phyloP scores from a whole-genome alignment of 805 yeast species.

The Torulaspora microellipsoides region DNA sequence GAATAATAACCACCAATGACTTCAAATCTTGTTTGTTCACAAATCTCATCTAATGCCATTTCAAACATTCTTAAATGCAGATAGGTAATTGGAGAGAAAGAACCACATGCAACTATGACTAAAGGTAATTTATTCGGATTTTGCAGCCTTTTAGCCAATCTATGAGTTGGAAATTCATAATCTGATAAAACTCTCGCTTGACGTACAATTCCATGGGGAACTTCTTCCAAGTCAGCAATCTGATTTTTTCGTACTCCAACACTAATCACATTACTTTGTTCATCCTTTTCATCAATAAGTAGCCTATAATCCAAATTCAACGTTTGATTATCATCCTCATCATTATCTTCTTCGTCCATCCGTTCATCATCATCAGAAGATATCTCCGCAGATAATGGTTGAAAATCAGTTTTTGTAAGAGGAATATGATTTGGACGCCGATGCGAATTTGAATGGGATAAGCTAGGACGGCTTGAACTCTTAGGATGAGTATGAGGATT shows the following conservation, averaged over 20 bases:
- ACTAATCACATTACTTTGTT: conserved; percentile 16
- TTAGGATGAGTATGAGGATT: no score
- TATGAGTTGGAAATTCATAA: conserved; percentile 83
- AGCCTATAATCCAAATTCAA: conserved; percentile 8
- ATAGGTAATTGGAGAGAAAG: conserved; percentile 93
- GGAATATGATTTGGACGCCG: conserved; percentile 39
- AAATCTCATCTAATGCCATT: conserved; percentile 92
- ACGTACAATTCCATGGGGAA: conserved; percentile 87
- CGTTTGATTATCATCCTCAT: conserved; percentile 8
- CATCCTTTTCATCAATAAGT: conserved; percentile 8
- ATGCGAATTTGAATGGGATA: background rate
- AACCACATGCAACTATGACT: conserved; percentile 96
- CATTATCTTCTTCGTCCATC: conserved; percentile 27
- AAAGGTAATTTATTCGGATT: conserved; percentile 81
- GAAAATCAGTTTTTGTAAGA: conserved; percentile 53
- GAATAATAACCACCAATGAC: conserved; percentile 95
- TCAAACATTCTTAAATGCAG: conserved; percentile 95
- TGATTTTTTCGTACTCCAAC: conserved; percentile 45
- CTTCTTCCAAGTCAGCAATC: conserved; percentile 93
- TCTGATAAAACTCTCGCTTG: conserved; percentile 69
- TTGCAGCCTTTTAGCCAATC: conserved; percentile 63
- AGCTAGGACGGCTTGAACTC: background rate
- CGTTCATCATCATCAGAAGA: conserved; percentile 44
- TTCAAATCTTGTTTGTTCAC: conserved; percentile 90
- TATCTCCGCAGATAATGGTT: conserved; percentile 46